A percentile compares a stretch with the other conserved stretches of the same genome.
phyloP scores from a whole-genome alignment of 108 stramenopile genomes.

The Pseudonitzschia delicatissima region DNA sequence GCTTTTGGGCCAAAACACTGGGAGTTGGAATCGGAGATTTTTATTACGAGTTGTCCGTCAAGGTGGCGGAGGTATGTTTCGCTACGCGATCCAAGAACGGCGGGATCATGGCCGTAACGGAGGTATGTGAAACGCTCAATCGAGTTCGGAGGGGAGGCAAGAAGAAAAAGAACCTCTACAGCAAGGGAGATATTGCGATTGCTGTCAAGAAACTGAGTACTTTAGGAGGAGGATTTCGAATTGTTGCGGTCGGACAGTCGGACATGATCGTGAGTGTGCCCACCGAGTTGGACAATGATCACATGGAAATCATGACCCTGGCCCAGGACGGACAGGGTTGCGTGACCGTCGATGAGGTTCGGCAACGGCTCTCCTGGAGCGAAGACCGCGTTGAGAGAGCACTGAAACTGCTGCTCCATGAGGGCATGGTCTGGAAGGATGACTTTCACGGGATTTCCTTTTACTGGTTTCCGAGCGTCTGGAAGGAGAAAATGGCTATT shows the following conservation, averaged over 20 bases:
- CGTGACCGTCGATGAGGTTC: slow-evolving; percentile 53
- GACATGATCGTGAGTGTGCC: slow-evolving; percentile 85
- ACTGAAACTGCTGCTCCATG: slow-evolving; percentile 59
- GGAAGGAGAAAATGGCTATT: slow-evolving; percentile 36
- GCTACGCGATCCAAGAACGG: slow-evolving; percentile 90
- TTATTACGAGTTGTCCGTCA: slow-evolving; percentile 98
- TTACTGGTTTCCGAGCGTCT: slow-evolving; percentile 81
- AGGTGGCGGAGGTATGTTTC: slow-evolving; percentile 93
- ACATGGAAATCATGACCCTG: slow-evolving; percentile 74
- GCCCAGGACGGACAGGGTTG: slow-evolving; percentile 59
- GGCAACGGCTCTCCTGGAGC: slow-evolving; percentile 50
- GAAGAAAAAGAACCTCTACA: slow-evolving; percentile 34
- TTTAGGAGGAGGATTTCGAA: slow-evolving; percentile 86
- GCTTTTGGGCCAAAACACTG: slow-evolving; percentile 65
- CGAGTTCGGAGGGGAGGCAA: slow-evolving; percentile 24
- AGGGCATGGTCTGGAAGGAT: slow-evolving; percentile 90
- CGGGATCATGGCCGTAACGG: slow-evolving; percentile 87
- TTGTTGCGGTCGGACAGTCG: slow-evolving; percentile 58
- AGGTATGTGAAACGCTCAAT: slow-evolving; percentile 67
- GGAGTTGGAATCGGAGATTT: slow-evolving; percentile 83
- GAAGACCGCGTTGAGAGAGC: slow-evolving; percentile 70
- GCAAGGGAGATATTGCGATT: slow-evolving; percentile 66
- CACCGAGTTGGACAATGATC: slow-evolving; percentile 81
- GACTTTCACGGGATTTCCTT: slow-evolving; percentile 45
- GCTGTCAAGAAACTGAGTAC: slow-evolving; percentile 73